Evolutionary conservation across 768 basidiomycete genomes (phyloP).

Genomic region (Pisolithus orientalis): DNA sequence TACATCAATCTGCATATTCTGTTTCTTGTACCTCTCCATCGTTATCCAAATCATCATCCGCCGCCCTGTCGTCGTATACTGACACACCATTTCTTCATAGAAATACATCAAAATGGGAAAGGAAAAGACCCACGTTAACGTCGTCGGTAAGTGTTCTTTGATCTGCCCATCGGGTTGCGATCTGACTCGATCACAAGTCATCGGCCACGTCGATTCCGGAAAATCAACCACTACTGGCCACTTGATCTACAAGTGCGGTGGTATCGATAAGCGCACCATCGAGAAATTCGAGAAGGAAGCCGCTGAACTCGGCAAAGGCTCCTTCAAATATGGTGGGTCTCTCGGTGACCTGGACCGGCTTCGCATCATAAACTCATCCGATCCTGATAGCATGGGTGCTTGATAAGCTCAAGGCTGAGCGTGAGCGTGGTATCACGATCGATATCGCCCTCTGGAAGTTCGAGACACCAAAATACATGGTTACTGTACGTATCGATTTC

Average conservation of each 20-base stretch:
- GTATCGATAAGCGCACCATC: slow-evolving; percentile 99
- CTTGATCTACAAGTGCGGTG: slow-evolving; percentile 99
- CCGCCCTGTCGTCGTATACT: slow-evolving; percentile 11
- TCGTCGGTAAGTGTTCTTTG: slow-evolving; percentile 69
- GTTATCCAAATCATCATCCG: slow-evolving; percentile 16
- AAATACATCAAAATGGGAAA: slow-evolving; percentile 84
- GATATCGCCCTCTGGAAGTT: slow-evolving; percentile 99
- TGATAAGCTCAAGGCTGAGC: slow-evolving; percentile 99
- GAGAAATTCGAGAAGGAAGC: slow-evolving; percentile 99
- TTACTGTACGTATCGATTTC: slow-evolving; percentile 57
- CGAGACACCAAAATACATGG: slow-evolving; percentile 96
- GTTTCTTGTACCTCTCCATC: slow-evolving; percentile 2
- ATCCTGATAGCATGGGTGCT: slow-evolving; percentile 87
- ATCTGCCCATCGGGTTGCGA: slow-evolving; percentile 20
- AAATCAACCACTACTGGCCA: slow-evolving; percentile 99
- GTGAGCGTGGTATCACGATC: slow-evolving; percentile 99
- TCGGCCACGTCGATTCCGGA: slow-evolving; percentile 99
- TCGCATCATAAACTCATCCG: slow-evolving; percentile 16
- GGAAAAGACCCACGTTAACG: slow-evolving; percentile 95
- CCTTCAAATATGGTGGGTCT: slow-evolving; percentile 89
- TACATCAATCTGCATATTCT: slow-evolving; percentile 11
- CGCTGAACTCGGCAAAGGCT: slow-evolving; percentile 99
- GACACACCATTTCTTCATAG: slow-evolving; percentile 24
- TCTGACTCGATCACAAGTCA: slow-evolving; percentile 52
- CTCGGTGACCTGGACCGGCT: slow-evolving; percentile 8